Conservation (phyloP, 2,329 filamentous ascomycete species). For the Exserohilum rostratum region DNA sequence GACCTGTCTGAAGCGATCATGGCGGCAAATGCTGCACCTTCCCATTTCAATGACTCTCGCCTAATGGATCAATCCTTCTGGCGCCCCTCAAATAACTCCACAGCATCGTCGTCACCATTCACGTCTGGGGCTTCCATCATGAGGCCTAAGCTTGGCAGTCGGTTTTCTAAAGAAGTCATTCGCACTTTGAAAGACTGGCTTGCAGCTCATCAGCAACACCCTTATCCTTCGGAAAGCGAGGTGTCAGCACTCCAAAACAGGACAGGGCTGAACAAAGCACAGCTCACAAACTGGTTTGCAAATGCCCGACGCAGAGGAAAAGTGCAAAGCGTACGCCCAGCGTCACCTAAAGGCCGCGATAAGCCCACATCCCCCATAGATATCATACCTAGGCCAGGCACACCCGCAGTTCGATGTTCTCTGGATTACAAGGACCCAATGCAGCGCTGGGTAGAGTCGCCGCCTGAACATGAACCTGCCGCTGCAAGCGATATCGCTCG, state of each 20-base stretch:
- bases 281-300: slow-evolving; percentile 38
- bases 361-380: slow-evolving; percentile 21
- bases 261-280: slow-evolving; percentile 33
- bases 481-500: slow-evolving; percentile 30
- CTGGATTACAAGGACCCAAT: slow-evolving; percentile 25
- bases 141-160: slow-evolving; percentile 25
- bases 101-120: slow-evolving; percentile 18
- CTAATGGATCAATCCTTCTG: neutral
- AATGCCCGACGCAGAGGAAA: slow-evolving; percentile 36
- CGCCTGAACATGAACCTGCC: slow-evolving; percentile 37
- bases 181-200: slow-evolving; percentile 34
- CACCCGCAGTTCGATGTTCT: slow-evolving; percentile 21
- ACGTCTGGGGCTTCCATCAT: slow-evolving; percentile 12
- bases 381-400: slow-evolving; percentile 31
- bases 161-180: slow-evolving; percentile 34
- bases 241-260: slow-evolving; percentile 23
- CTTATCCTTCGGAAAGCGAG: slow-evolving; percentile 32
- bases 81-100: slow-evolving; percentile 18
- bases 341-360: slow-evolving; percentile 12
- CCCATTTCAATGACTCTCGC: slow-evolving; percentile 10
- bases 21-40: neutral
- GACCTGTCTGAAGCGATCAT: slow-evolving; percentile 10
- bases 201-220: slow-evolving; percentile 25
- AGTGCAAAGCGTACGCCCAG: slow-evolving; percentile 16
- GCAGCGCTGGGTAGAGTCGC: slow-evolving; percentile 38